Conservation (phyloP, 179 eudicot species). For the Beta corolliflora region DNA sequence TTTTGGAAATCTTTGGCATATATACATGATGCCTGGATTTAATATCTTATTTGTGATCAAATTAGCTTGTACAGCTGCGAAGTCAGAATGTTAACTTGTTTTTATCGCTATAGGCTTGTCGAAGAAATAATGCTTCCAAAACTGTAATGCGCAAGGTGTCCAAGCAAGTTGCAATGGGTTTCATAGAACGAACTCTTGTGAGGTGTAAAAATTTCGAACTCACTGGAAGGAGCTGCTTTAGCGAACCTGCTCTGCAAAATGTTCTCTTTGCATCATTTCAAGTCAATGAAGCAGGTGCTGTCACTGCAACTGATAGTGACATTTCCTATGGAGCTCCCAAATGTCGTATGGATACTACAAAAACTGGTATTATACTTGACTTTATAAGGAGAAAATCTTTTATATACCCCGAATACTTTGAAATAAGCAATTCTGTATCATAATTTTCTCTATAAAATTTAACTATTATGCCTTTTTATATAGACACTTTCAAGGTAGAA, state of each 20-base stretch:
- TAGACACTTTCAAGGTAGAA: background rate
- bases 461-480: background rate
- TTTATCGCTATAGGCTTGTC: conserved; percentile 38
- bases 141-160: conserved; percentile 53
- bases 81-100: background rate
- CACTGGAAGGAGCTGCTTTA: conserved; percentile 53
- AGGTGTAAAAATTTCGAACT: conserved; percentile 49
- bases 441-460: too few species aligned
- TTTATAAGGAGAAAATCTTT: background rate
- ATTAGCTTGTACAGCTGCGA: background rate
- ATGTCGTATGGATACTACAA: conserved; percentile 28
- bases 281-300: conserved; percentile 26
- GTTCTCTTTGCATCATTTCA: conserved; percentile 38
- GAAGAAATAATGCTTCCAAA: conserved; percentile 46
- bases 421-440: background rate
- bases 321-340: conserved; percentile 32
- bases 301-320: conserved; percentile 20
- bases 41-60: background rate
- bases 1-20: background rate
- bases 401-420: background rate
- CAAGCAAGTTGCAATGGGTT: conserved; percentile 55
- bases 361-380: conserved; percentile 39
- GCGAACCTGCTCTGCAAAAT: conserved; percentile 49
- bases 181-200: conserved; percentile 49
- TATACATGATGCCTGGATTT: background rate